A percentile compares a stretch with the other conserved stretches of the same genome.
phyloP scores from a whole-genome alignment of 2,329 filamentous ascomycete genomes.

The Epichloe sibirici region DNA sequence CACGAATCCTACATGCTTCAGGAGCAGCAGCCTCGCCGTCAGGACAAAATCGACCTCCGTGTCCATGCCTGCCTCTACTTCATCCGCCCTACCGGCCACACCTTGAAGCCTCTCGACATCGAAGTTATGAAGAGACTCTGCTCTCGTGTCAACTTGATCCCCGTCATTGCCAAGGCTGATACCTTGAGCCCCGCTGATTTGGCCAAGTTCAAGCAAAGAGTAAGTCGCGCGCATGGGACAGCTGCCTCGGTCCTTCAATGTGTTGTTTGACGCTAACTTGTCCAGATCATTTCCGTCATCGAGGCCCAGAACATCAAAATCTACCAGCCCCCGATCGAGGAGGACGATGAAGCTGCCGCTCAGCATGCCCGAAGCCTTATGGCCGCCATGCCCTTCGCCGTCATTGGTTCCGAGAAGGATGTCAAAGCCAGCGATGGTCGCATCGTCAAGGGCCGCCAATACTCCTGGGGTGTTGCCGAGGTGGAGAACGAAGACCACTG shows the following conservation, averaged over 20 bases:
- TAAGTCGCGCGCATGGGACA: conserved; percentile 33
- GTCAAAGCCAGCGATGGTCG: conserved; percentile 93
- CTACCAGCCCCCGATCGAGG: conserved; percentile 94
- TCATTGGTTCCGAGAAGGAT: conserved; percentile 98
- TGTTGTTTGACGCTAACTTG: conserved; percentile 7
- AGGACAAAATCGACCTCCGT: conserved; percentile 98
- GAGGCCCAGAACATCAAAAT: conserved; percentile 99
- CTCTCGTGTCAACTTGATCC: conserved; percentile 95
- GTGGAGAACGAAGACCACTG: conserved; percentile 99
- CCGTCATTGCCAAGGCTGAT: conserved; percentile 96
- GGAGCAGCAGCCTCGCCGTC: conserved; percentile 95
- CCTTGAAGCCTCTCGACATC: conserved; percentile 95
- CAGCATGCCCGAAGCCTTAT: conserved; percentile 91
- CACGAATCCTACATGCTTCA: conserved; percentile 99
- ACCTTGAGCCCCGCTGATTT: conserved; percentile 89
- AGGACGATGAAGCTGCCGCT: conserved; percentile 93
- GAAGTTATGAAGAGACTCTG: conserved; percentile 99
- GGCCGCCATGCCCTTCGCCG: conserved; percentile 95
- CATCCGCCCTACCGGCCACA: conserved; percentile 96
- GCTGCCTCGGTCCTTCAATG: background rate
- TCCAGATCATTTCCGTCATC: conserved; percentile 81
- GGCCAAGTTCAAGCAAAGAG: conserved; percentile 87
- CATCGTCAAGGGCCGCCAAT: conserved; percentile 97
- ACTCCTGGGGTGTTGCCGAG: conserved; percentile 98
- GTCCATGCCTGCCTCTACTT: conserved; percentile 99